Evolutionary conservation across 768 basidiomycete species (phyloP), one percentile per base, ranked within the genome.

Genomic region (Russula virescens): DNA sequence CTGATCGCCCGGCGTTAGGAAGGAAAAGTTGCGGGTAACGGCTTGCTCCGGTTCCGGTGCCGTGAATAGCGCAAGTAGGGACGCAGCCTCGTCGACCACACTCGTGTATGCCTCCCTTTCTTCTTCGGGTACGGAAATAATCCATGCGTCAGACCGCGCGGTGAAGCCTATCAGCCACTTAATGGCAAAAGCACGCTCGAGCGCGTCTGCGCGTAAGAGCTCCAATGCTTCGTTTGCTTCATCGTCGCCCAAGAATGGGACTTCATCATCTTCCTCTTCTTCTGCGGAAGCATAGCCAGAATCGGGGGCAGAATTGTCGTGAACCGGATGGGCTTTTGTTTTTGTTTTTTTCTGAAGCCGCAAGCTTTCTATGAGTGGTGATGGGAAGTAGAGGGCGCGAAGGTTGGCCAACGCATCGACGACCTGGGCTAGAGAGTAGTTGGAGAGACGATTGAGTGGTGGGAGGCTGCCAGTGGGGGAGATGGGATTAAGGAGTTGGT

Each of bases 131-230:
- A 52, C 61, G 26, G 65, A 69, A 4, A 49, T 51, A 13, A 73
- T 63, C 85, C 87, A 90, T 3, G 66, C 57, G 61, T 83, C 84
- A 3, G 83, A 83, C 19, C 84, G 81, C 50, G 81, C 76, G 52
- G 89, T 78, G 65, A 93, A 80, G 19, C 83, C 83, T 11, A 85
- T 90, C 13, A 90, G 70, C 91, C 91, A 94, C 69, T 77, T 82
- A 60, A 91, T 79, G n/a, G 84, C 79, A 61, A 79, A 88, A 14
- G 78, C 76, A 52, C 84, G 82, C 73, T 93, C 88, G 66, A 88
- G 78, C 23, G 78, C 72, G 71, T 93, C 88, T 1, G 79, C 76
- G 48, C 84, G 81, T 54, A 89, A 74, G 53, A 79, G 61, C 49
- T 83, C 79, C 18, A 79, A 59, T 48, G 71, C 72, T 11, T 74